phyloP scores from a whole-genome alignment of 768 basidiomycete species.

The Nevesoporus exiguus region DNA sequence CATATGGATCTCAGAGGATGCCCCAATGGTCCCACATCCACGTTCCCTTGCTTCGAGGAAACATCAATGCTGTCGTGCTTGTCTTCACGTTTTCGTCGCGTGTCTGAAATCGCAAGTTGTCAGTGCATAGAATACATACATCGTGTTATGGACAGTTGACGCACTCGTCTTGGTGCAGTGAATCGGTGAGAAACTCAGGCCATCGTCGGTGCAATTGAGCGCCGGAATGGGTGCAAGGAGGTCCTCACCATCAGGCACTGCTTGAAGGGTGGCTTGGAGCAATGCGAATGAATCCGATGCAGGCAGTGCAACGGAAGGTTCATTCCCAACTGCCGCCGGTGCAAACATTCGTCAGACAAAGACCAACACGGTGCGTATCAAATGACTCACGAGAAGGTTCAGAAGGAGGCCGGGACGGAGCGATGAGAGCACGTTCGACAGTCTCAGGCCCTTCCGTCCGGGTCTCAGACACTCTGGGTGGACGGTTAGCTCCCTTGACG shows the following conservation, averaged over 20 bases:
- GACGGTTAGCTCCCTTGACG: conserved; percentile 8
- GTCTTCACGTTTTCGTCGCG: not conserved
- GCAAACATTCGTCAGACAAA: conserved; percentile 8
- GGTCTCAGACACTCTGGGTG: conserved; percentile 16
- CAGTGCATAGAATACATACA: not conserved
- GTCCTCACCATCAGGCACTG: not conserved
- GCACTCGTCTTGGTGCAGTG: not conserved
- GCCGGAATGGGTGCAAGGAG: not conserved
- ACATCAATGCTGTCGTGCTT: not conserved
- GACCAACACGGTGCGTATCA: not conserved
- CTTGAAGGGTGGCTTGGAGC: not conserved
- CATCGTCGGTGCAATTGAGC: not conserved
- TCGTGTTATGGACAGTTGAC: not conserved
- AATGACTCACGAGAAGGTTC: conserved; percentile 7
- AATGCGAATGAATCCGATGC: not conserved
- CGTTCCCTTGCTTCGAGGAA: not conserved
- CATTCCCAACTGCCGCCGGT: not conserved
- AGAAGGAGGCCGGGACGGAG: not conserved
- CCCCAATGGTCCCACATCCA: not conserved
- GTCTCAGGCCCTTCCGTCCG: conserved; percentile 5
- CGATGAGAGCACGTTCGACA: not conserved
- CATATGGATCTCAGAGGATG: conserved; percentile 2
- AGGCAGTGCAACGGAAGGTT: not conserved
- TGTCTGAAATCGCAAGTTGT: not conserved
- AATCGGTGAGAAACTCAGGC: not conserved